Evolutionary conservation across 257 asterid species (phyloP).

Genomic region (Solanum tarapatanum): DNA sequence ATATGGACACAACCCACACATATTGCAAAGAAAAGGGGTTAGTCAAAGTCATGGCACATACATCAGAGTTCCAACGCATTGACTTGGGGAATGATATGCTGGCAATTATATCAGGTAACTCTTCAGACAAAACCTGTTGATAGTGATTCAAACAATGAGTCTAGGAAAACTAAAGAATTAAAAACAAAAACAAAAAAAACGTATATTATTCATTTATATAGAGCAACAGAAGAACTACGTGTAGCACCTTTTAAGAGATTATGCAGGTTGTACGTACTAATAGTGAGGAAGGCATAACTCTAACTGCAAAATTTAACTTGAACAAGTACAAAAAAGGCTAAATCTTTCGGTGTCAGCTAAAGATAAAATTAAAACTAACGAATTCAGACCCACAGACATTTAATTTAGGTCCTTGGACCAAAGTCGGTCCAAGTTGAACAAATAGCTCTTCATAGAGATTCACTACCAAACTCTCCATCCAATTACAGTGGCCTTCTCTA

Average conservation of each 20-base stretch:
- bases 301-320: neutral
- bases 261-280: neutral
- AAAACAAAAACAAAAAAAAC: neutral
- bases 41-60: constrained; percentile 22
- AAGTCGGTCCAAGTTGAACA: neutral
- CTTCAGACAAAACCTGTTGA: constrained; percentile 79
- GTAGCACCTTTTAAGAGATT: neutral
- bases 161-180: neutral
- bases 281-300: neutral
- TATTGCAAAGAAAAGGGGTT: neutral
- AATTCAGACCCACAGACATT: neutral
- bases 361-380: neutral
- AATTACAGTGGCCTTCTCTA: neutral
- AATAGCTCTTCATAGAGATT: neutral
- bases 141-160: constrained; percentile 3
- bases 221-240: neutral
- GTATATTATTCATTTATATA: neutral
- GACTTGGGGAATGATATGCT: constrained; percentile 80
- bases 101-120: constrained; percentile 54
- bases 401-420: neutral
- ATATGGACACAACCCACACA: neutral
- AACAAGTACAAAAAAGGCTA: neutral
- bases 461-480: neutral
- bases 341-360: neutral
- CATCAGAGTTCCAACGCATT: constrained; percentile 99